A percentile compares a stretch with the other conserved stretches of the same genome.
Evolutionary conservation across 2,329 filamentous ascomycete genomes (phyloP).

Genomic region (Verticillium nonalfalfae): DNA sequence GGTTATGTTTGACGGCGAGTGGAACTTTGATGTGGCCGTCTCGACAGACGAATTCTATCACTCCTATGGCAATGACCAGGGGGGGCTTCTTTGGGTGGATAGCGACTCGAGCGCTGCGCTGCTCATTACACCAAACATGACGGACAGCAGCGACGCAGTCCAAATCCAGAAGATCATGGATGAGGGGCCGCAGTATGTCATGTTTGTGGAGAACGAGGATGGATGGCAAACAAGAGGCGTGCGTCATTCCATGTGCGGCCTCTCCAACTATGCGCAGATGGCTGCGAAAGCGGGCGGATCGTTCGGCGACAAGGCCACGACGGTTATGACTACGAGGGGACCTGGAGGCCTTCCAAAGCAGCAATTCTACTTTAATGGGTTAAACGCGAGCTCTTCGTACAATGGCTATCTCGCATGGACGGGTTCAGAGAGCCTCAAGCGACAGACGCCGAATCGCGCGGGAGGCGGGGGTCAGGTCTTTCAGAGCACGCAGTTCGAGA

Average conservation of each 20-base stretch:
- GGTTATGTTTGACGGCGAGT: slow-evolving; percentile 55
- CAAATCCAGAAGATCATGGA: slow-evolving; percentile 49
- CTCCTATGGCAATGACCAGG: slow-evolving; percentile 37
- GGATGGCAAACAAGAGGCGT: slow-evolving; percentile 60
- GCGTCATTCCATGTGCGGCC: slow-evolving; percentile 74
- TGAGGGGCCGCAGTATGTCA: slow-evolving; percentile 56
- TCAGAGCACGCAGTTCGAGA: slow-evolving; percentile 64
- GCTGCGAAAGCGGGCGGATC: slow-evolving; percentile 48
- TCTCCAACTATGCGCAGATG: slow-evolving; percentile 60
- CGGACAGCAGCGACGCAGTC: slow-evolving; percentile 42
- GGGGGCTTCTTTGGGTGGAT: slow-evolving; percentile 67
- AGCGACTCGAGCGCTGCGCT: slow-evolving; percentile 75
- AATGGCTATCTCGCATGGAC: slow-evolving; percentile 66
- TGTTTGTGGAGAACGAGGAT: slow-evolving; percentile 67
- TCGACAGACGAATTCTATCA: slow-evolving; percentile 79
- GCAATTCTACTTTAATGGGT: slow-evolving; percentile 76
- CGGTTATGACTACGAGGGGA: slow-evolving; percentile 64
- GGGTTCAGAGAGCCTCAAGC: slow-evolving; percentile 35
- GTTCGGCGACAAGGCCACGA: slow-evolving; percentile 39
- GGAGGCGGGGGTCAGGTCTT: slow-evolving; percentile 76
- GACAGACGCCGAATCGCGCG: slow-evolving; percentile 23
- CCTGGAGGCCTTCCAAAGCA: slow-evolving; percentile 67
- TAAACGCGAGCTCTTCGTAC: slow-evolving; percentile 69
- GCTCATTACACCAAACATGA: slow-evolving; percentile 71
- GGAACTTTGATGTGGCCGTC: slow-evolving; percentile 75